Base-by-base conservation (phyloP, 169 alveolate genomes). In the Cyclospora cayetanensis region DNA sequence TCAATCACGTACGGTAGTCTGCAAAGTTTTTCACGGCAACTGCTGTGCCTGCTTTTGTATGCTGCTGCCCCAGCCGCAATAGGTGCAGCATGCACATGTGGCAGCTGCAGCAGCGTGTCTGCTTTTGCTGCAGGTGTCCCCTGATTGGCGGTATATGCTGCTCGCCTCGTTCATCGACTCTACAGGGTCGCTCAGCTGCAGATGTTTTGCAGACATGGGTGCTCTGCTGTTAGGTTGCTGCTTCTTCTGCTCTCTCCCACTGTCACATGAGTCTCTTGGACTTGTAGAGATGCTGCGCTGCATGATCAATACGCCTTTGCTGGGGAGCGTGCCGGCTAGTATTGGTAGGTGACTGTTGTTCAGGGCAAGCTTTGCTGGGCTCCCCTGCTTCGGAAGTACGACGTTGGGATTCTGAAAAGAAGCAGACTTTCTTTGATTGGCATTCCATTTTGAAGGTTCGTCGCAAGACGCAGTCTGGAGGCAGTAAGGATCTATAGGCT, bases 111-210 rank as follows among this genome's bases (percentile, higher is more conserved):
- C 43, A 2, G 70, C 88, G 5, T 80, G 77, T 31, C 29, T 52
- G 74, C 74, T 11, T 5, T 37, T 43, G 80, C 22, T 60, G 76
- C 91, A 85, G 91, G 84, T 72, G 27, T 39, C 77, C 11, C 82
- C 91, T 29, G 91, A 85, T 72, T 85, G 91, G 91, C 68, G 91
- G 46, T 85, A 85, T 63, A 85, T 85, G 91, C 74, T 85, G 39
- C 77, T 85, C 29, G 91, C 77, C 4, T 60, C 77, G 50, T 85
- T 85, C 74, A 50, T 85, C 27, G 91, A 85, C 84, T 25, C 53
- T 29, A 85, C 91, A 0, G 79, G 91, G 76, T 41, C 77, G 37
- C 4, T 85, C 29, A 34, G 83, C 35, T 31, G 77, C 72, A 70
- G 91, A 42, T 85, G 91, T 68, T 85, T 85, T 42, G 91, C 91